A percentile compares a stretch with the other conserved stretches of the same genome.
Conservation (phyloP, 2,329 filamentous ascomycete species). For the Trichophyton mentagrophytes region DNA sequence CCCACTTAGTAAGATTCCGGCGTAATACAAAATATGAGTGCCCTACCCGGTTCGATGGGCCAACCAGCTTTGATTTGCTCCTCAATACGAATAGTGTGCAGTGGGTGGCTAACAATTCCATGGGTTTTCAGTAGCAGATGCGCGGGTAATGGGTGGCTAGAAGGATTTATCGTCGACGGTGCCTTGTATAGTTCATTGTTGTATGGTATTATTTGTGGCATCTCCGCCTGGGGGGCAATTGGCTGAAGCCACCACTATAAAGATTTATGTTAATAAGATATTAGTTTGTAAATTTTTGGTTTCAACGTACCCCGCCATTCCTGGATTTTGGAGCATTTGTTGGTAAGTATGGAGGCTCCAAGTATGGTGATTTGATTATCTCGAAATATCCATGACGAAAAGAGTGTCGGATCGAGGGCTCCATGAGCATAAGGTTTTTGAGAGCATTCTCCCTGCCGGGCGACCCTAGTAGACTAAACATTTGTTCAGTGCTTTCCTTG, state of each 20-base stretch:
- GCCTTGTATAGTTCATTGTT: not conserved
- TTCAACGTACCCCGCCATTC: not conserved
- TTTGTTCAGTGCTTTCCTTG: slow-evolving; percentile 1
- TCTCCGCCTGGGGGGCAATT: not conserved
- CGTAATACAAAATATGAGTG: not conserved
- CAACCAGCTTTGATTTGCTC: slow-evolving; percentile 7
- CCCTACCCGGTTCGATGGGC: not conserved
- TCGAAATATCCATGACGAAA: slow-evolving; percentile 6
- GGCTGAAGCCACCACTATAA: slow-evolving; percentile 5
- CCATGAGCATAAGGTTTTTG: slow-evolving; percentile 9
- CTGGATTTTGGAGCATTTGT: not conserved
- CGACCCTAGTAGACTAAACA: slow-evolving; percentile 4
- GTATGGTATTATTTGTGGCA: not conserved
- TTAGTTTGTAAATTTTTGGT: not conserved
- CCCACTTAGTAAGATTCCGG: not conserved
- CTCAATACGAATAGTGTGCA: slow-evolving; percentile 3
- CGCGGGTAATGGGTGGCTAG: slow-evolving; percentile 6
- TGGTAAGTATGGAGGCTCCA: not conserved
- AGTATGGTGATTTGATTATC: slow-evolving; percentile 5
- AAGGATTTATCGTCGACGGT: slow-evolving; percentile 4
- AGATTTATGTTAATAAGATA: not conserved
- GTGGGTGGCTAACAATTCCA: not conserved
- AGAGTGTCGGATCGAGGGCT: not conserved
- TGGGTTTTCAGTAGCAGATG: slow-evolving; percentile 1
- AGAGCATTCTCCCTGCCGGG: slow-evolving; percentile 1